Evolutionary conservation across 495 filamentous ascomycete species (phyloP).

Genomic region (Aspergillus biplanus): DNA sequence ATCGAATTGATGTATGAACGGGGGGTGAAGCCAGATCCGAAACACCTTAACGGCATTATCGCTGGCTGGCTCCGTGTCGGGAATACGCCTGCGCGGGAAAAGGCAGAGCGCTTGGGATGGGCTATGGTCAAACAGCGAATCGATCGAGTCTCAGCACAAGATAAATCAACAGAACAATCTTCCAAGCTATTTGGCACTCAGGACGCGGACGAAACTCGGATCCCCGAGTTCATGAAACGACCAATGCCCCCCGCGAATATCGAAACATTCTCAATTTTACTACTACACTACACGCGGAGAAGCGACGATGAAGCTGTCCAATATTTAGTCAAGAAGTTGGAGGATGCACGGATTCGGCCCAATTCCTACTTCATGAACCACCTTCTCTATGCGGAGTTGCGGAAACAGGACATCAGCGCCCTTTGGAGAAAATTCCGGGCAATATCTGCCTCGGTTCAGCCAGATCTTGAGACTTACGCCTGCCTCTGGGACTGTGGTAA

Average conservation of each 20-base stretch:
- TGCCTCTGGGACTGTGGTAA: slow-evolving; percentile 66
- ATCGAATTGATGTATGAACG: slow-evolving; percentile 68
- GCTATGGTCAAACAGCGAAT: slow-evolving; percentile 72
- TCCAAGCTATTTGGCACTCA: slow-evolving; percentile 25
- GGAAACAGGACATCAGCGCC: slow-evolving; percentile 51
- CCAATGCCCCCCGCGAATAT: slow-evolving; percentile 62
- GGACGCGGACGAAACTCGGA: slow-evolving; percentile 25
- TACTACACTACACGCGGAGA: slow-evolving; percentile 69
- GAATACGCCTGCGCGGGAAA: slow-evolving; percentile 51
- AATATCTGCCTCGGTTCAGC: slow-evolving; percentile 51
- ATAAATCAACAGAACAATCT: slow-evolving; percentile 24
- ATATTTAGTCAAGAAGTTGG: slow-evolving; percentile 60
- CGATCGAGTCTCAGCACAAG: slow-evolving; percentile 53
- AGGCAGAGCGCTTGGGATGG: slow-evolving; percentile 75
- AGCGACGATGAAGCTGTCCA: slow-evolving; percentile 57
- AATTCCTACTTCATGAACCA: slow-evolving; percentile 79
- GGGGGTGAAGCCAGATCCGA: slow-evolving; percentile 64
- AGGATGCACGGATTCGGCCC: slow-evolving; percentile 61
- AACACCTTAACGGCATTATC: slow-evolving; percentile 75
- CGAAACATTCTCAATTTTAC: slow-evolving; percentile 77
- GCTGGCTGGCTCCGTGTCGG: slow-evolving; percentile 72
- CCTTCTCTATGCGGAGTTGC: slow-evolving; percentile 63
- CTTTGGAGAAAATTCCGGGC: slow-evolving; percentile 60
- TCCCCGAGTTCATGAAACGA: slow-evolving; percentile 44
- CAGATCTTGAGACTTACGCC: slow-evolving; percentile 71